Base-by-base conservation (phyloP, 345 rosid genomes). In the Eucalyptus sideroxylon region DNA sequence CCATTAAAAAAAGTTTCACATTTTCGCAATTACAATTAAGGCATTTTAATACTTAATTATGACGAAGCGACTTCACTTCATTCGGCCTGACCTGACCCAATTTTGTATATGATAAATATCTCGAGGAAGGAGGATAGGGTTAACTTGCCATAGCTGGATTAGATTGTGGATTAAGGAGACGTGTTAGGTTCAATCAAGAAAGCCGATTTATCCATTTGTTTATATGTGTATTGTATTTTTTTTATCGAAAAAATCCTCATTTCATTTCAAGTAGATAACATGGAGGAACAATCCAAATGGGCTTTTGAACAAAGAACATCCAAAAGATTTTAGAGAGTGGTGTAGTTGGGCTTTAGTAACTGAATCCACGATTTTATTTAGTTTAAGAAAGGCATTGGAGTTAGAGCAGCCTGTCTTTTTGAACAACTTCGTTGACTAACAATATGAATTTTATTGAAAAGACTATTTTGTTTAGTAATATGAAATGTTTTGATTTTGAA, bases 71-170 rank as follows among this genome's bases (percentile, higher is more conserved):
- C n/a, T 12, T 59, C 65, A 11, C 7, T 59, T 59, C 2, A 9
- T 9, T 11, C 1, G 8, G 3, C 30, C 1, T 7, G 2, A 8
- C 17, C 17, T 3, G 4, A 62, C 42, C 2, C 7, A 34, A 69
- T 4, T 34, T 34, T 19, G 2, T 16, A 34, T 16, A 9, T 31
- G 42, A 16, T 69, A 16, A 8, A 69, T 31, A 34, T 31, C 24
- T 31, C 4, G 3, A 67, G 3, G 24, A 31, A 69, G 4, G 6
- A 16, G 40, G 42, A 69, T 21, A 37, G 9, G 6, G 11, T 69
- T 69, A 69, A 9, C 23, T 69, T 69, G 13, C 42, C 81, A 31
- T 34, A 31, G 12, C 3, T 31, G 24, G 81, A 67, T 3, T 7
- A 6, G 4, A 67, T 3, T 2, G 2, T 16, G 42, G 80, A 69